A percentile compares a stretch with the other conserved stretches of the same genome.
Conservation (phyloP, 495 filamentous ascomycete species). For the Aspergillus bridgeri region DNA sequence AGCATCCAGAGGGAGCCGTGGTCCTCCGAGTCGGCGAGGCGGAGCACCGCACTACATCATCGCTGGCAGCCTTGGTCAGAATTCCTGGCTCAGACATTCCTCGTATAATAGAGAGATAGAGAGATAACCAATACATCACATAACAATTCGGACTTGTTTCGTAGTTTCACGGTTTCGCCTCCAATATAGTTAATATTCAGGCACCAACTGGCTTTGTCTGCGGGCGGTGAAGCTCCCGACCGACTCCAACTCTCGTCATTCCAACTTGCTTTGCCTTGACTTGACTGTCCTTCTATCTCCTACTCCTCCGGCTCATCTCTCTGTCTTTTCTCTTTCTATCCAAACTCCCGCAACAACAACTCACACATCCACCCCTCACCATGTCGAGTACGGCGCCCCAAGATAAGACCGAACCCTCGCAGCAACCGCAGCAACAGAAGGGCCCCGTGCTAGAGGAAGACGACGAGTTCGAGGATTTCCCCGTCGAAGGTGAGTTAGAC, state of each 20-base stretch:
- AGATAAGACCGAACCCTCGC: conserved; percentile 36
- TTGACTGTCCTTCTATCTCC: background rate
- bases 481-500: conserved; percentile 71
- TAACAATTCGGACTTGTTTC: no score
- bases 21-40: conserved; percentile 5
- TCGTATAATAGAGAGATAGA: no score
- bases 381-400: conserved; percentile 44
- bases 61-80: background rate
- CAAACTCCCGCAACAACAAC: conserved; percentile 5
- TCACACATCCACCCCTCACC: conserved; percentile 18
- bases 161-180: no score
- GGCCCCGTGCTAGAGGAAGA: conserved; percentile 84
- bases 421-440: conserved; percentile 51
- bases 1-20: background rate
- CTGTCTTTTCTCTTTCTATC: background rate
- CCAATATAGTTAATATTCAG: no score
- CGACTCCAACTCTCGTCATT: background rate
- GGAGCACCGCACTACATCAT: background rate
- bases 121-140: no score
- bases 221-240: background rate
- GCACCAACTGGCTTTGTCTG: background rate
- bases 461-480: conserved; percentile 99
- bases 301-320: background rate
- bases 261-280: no score
- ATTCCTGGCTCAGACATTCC: no score